Evolutionary conservation across 805 yeast genomes (phyloP), one percentile per base, ranked within the genome.

Genomic region (Lipomyces sp.): DNA sequence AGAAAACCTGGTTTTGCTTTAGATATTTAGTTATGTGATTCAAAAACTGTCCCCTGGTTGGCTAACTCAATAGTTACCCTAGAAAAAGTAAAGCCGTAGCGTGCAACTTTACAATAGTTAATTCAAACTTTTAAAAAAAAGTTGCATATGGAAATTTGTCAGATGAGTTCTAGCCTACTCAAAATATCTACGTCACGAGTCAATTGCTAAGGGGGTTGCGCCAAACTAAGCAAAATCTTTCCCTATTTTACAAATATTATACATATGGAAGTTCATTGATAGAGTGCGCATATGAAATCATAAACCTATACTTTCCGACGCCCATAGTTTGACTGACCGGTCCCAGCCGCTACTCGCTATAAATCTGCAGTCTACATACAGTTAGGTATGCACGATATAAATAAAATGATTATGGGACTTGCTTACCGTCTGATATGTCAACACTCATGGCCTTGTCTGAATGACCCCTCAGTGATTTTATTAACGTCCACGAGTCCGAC

Each of bases 321-420:
- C 71, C 92, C 92, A 90, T 54, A 90, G 62, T 74, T 89, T 90
- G 2, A 92, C 82, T 5, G 90, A 82, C 63, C 95, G 82, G 75
- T 92, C 97, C 97, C 97, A 92, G 29, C 97, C 93, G 59, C 90
- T 83, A 57, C 89, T 84, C 0, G 85, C 82, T 0, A 92, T 77
- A 42, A 66, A 73, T 6, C 78, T 72, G 6, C 83, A 83, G 63
- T 81, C 79, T 30, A 29, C 15, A 24, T 42, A 13, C 13, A 13
- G 48, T 42, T 15, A 42, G 48, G 5, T 13, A 10, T 42, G 48
- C 6, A 5, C 11, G 70, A 34, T 24, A 24, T 15, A 42, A n/a
- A 24, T 24, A 33, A 2, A 4, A 0, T n/a, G 18, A 5, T 15
- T 15, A 42, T 13, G n/a, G 4, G 48, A 42, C 24, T n/a, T 37